Percentiles rank a stretch among this genome's conserved stretches.
Conservation (phyloP, 2,329 filamentous ascomycete genomes). For the Mycocentrospora acerina region DNA sequence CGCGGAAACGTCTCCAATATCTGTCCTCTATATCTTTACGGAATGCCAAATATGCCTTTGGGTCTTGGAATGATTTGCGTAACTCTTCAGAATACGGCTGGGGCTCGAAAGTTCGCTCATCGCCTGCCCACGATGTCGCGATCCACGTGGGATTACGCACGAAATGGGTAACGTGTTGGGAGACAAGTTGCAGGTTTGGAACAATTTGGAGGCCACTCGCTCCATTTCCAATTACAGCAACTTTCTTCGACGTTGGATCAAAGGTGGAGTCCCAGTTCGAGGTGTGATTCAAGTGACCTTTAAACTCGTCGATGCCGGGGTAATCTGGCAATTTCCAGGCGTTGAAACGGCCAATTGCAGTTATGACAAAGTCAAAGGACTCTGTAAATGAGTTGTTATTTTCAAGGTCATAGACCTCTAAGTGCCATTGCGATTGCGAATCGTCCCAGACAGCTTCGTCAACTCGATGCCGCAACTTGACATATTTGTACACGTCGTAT, state of each 20-base stretch:
- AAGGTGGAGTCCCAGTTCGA: constrained; percentile 41
- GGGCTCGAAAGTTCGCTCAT: constrained; percentile 44
- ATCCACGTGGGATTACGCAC: constrained; percentile 62
- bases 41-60: constrained; percentile 58
- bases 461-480: constrained; percentile 44
- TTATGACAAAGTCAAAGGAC: constrained; percentile 41
- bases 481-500: constrained; percentile 42
- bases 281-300: constrained; percentile 31
- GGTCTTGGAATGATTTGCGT: constrained; percentile 60
- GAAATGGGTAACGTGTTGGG: constrained; percentile 52
- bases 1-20: constrained; percentile 59
- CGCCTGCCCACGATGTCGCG: constrained; percentile 55
- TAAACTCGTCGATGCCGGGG: constrained; percentile 30
- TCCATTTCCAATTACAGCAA: constrained; percentile 66
- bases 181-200: constrained; percentile 60
- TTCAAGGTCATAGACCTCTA: constrained; percentile 58
- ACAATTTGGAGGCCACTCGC: constrained; percentile 64
- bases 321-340: constrained; percentile 36
- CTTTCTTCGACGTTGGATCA: constrained; percentile 58
- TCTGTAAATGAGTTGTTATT: constrained; percentile 19
- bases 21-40: constrained; percentile 50
- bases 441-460: constrained; percentile 45
- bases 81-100: constrained; percentile 54
- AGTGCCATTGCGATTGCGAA: constrained; percentile 56
- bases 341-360: constrained; percentile 35